These are phyloP conservation scores for Musa itinerans DNA, from an alignment of 176 grass and related monocot species.

Conservation along the genomic window DNA sequence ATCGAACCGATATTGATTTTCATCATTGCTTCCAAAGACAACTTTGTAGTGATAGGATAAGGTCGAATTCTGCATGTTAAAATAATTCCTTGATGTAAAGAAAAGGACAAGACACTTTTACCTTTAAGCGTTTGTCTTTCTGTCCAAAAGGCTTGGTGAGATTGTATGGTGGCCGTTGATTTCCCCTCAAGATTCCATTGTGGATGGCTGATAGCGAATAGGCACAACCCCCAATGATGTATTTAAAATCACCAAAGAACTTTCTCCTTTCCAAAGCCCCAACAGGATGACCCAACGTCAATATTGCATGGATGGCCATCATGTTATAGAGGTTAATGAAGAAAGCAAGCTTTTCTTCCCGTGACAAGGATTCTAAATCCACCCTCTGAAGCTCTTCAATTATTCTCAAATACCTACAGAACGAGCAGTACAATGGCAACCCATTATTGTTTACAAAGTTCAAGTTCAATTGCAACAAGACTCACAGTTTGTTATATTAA, in stretches of 20 bases:
- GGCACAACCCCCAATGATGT: slow-evolving; percentile 79
- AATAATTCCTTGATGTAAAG: neutral
- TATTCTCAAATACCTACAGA: slow-evolving; percentile 74
- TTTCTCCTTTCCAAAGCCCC: slow-evolving; percentile 72
- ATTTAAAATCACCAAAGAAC: slow-evolving; percentile 93
- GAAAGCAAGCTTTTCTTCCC: slow-evolving; percentile 89
- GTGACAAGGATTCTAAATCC: slow-evolving; percentile 48
- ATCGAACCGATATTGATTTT: neutral
- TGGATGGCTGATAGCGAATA: slow-evolving; percentile 94
- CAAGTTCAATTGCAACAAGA: no score
- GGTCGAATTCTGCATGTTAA: no score
- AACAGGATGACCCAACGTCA: slow-evolving; percentile 56
- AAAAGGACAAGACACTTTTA: slow-evolving; percentile 10
- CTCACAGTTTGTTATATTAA: no score
- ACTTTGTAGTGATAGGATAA: no score
- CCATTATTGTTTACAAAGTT: no score
- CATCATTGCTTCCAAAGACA: no score
- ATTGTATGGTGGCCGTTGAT: slow-evolving; percentile 90
- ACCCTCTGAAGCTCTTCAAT: slow-evolving; percentile 91
- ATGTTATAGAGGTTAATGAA: slow-evolving; percentile 98
- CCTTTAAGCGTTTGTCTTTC: slow-evolving; percentile 73
- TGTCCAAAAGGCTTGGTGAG: slow-evolving; percentile 70
- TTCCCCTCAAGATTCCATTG: slow-evolving; percentile 75
- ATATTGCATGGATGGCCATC: slow-evolving; percentile 87
- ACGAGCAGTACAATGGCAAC: neutral